phyloP scores from a whole-genome alignment of 176 grass and related monocot genomes.

The Puccinellia tenuiflora region DNA sequence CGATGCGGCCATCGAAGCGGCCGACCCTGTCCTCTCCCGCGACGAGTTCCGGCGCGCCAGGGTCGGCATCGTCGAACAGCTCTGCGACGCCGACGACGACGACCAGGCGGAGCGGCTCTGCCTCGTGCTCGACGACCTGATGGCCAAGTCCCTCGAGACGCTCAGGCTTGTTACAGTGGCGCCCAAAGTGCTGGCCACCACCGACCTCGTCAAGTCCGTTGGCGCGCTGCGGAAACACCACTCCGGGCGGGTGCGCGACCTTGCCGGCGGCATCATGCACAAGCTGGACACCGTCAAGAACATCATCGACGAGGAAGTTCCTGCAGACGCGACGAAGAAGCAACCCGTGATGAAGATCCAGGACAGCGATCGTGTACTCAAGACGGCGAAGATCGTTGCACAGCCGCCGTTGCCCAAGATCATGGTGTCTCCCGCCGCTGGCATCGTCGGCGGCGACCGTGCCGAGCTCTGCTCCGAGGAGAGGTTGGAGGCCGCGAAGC shows the following conservation, averaged over 20 bases:
- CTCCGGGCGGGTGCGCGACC: background rate
- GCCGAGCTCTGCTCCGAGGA: background rate
- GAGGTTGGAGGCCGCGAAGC: background rate
- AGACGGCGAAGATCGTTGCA: background rate
- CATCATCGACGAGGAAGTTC: background rate
- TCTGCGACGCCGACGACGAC: background rate
- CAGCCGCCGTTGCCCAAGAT: background rate
- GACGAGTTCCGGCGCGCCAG: background rate
- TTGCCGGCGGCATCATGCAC: background rate
- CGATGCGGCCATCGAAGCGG: background rate
- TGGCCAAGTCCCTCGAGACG: constrained; percentile 10
- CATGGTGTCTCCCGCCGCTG: no score
- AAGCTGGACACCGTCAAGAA: background rate
- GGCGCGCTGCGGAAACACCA: background rate
- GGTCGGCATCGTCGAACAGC: background rate
- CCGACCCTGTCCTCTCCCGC: background rate
- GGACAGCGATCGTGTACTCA: background rate
- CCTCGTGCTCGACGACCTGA: background rate
- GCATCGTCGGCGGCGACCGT: background rate
- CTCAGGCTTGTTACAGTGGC: background rate
- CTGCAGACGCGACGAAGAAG: background rate
- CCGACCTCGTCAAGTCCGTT: background rate
- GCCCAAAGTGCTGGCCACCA: background rate
- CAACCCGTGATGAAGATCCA: background rate
- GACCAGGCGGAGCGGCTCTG: background rate